These are phyloP conservation scores for Rhodocollybia butyracea DNA, from an alignment of 768 basidiomycete genomes.

Conservation along the genomic window DNA sequence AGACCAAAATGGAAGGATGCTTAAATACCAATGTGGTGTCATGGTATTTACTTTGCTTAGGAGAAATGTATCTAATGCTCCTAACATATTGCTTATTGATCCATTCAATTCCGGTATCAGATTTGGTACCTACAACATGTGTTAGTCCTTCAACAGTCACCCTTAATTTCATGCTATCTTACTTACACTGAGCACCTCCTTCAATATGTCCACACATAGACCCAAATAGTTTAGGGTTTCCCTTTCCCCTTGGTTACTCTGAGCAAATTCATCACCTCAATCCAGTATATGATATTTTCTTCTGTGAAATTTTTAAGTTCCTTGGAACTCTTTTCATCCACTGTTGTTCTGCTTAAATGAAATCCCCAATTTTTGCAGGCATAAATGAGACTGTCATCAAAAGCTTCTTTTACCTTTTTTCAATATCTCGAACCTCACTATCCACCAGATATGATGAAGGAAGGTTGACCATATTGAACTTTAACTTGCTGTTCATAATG, in stretches of 20 bases:
- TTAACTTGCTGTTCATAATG: neutral
- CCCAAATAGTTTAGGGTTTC: neutral
- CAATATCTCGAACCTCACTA: neutral
- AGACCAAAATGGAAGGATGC: neutral
- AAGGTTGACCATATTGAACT: constrained; percentile 9
- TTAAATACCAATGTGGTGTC: constrained; percentile 2
- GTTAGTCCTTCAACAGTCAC: no score
- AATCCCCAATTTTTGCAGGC: constrained; percentile 11
- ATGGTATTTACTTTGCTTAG: neutral
- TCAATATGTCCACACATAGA: neutral
- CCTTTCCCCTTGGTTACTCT: neutral
- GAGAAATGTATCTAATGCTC: neutral
- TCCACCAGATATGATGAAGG: constrained; percentile 8
- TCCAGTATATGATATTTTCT: neutral
- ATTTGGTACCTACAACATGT: no score
- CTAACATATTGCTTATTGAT: no score
- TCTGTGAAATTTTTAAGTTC: neutral
- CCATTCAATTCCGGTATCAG: no score
- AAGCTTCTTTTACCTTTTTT: neutral
- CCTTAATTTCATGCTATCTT: no score
- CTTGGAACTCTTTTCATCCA: neutral
- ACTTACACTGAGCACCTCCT: no score
- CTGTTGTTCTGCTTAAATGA: neutral
- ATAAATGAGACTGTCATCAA: constrained; percentile 3
- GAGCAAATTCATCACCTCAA: constrained; percentile 1